These are phyloP conservation scores for Diaporthe ilicicola DNA, from an alignment of 2,329 filamentous ascomycete genomes.

Conservation along the genomic window DNA sequence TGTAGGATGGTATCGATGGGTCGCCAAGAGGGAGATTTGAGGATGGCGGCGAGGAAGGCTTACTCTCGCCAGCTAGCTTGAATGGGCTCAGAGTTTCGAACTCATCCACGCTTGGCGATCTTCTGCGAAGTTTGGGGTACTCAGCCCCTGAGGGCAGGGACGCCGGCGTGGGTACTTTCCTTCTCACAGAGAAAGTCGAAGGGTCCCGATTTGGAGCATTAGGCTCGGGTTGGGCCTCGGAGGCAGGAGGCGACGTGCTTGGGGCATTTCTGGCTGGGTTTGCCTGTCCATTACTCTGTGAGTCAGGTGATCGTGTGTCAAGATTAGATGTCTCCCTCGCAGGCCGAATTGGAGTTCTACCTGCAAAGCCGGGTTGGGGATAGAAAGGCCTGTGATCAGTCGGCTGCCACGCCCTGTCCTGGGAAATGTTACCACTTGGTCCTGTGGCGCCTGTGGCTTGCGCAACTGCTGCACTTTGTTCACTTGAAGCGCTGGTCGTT, in stretches of 20 bases:
- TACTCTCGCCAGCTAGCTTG: constrained; percentile 19
- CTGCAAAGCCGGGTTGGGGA: neutral
- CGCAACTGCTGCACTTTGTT: neutral
- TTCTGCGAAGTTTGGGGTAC: constrained; percentile 26
- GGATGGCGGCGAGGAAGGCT: neutral
- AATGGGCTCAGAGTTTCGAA: constrained; percentile 32
- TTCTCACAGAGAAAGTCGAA: neutral
- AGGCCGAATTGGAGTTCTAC: neutral
- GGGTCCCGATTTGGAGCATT: neutral
- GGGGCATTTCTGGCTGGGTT: neutral
- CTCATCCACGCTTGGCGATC: constrained; percentile 8
- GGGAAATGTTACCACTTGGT: neutral
- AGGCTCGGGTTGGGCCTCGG: neutral
- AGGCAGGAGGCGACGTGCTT: neutral
- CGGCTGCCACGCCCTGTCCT: constrained; percentile 5
- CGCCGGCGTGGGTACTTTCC: neutral
- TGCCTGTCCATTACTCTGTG: too few species aligned
- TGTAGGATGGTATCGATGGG: neutral
- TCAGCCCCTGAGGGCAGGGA: neutral
- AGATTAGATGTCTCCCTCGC: neutral
- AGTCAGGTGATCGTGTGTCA: too few species aligned
- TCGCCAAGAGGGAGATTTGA: neutral
- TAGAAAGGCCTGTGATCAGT: neutral
- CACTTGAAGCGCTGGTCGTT: neutral
- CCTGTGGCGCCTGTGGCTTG: neutral